Evolutionary conservation across 805 yeast genomes (phyloP), one percentile per base, ranked within the genome.

Genomic region (Debaryomyces maramus): DNA sequence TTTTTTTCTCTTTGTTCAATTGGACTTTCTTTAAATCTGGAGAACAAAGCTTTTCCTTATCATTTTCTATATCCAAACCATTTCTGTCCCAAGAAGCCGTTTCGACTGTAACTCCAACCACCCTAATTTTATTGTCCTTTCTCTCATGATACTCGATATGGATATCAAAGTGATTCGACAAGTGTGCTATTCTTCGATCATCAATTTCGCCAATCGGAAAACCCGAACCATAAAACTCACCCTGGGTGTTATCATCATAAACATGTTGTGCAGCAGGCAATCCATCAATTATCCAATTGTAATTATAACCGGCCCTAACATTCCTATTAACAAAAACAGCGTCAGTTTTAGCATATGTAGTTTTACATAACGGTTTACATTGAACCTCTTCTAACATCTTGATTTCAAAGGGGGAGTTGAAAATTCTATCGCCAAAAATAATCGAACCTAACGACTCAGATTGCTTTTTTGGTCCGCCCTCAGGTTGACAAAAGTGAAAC

Each of bases 231-330:
- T 85, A 86, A 57, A 83, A 86, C 23, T 72, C 72, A 4, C 81
- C 51, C 8, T 79, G 55, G 3, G 91, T 82, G 52, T 78, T 75
- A 39, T 60, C 58, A 53, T 86, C 91, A 34, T 61, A 56, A 18
- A 80, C 66, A 37, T 63, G 57, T 53, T 77, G 80, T 3, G 96
- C 96, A 5, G 89, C 95, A 8, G 99, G 99, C 51, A 93, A 77
- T 2, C 97, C 97, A 60, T 93, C 99, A 41, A 93, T 68, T 38
- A 90, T 72, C 98, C 98, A 91, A 60, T 91, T 91, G 63, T 88
- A 87, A 56, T 75, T 78, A 61, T 87, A 93, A 2, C 89, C 90
- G 34, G 90, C 88, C 48, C 81, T 74, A 50, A 93, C 85, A 54
- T 85, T 78, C 53, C 85, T 75, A 57, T 83, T 83, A 35, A 90